These are phyloP conservation scores for Chenopodium berlandieri DNA, from an alignment of 148 eudicot genomes.

Conservation along the genomic window DNA sequence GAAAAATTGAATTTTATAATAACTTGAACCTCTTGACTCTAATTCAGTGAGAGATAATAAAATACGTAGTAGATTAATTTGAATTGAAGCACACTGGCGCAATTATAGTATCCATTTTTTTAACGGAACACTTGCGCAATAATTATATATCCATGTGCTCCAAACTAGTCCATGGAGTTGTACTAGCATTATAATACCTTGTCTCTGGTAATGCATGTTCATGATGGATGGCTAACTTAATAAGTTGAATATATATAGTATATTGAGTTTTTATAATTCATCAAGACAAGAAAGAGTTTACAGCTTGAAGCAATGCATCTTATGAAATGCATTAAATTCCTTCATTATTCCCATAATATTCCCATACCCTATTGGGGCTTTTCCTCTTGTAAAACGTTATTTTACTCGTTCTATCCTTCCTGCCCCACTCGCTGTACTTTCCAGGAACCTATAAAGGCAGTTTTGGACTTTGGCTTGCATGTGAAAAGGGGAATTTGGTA, in stretches of 20 bases:
- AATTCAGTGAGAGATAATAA: no score
- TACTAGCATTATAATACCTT: background rate
- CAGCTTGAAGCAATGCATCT: background rate
- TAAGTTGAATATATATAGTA: background rate
- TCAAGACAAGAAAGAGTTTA: background rate
- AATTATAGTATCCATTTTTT: no score
- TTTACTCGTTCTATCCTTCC: background rate
- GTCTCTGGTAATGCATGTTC: background rate
- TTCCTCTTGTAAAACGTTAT: background rate
- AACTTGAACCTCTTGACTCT: no score
- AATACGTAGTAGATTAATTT: no score
- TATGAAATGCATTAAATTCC: background rate
- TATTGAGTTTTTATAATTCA: background rate
- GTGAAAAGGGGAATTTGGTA: no score
- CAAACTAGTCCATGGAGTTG: background rate
- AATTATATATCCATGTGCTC: slow-evolving; percentile 1
- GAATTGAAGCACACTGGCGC: no score
- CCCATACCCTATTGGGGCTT: background rate
- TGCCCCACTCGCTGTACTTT: background rate
- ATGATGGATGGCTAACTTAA: background rate
- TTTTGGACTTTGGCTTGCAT: background rate
- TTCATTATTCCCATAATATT: background rate
- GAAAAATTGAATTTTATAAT: no score
- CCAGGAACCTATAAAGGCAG: background rate
- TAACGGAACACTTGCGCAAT: no score